phyloP scores from a whole-genome alignment of 345 rosid genomes.

The Firmiana major region DNA sequence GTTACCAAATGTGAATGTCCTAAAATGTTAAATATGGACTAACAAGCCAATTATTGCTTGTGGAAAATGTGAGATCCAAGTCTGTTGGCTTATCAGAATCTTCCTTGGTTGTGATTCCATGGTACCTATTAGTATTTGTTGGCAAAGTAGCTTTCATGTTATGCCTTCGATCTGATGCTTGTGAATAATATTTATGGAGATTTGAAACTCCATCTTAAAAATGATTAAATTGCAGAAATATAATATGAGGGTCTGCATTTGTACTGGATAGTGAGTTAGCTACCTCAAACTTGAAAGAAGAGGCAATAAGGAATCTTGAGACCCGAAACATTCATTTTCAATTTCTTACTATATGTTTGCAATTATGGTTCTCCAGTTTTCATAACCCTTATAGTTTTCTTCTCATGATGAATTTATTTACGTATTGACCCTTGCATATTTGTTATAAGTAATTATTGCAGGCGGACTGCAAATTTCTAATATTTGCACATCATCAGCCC shows the following conservation, averaged over 20 bases:
- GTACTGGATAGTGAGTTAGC: neutral
- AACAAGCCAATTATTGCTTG: neutral
- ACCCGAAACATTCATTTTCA: neutral
- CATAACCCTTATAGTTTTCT: neutral
- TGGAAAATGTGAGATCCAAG: neutral
- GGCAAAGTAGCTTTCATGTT: neutral
- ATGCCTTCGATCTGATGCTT: neutral
- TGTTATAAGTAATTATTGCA: conserved; percentile 30
- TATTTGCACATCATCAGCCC: conserved; percentile 86
- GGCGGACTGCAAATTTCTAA: conserved; percentile 96
- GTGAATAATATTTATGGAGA: neutral
- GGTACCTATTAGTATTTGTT: neutral
- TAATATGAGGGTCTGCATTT: neutral
- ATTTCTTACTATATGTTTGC: neutral
- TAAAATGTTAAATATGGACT: neutral
- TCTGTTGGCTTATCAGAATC: neutral
- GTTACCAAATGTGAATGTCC: neutral
- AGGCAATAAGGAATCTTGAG: neutral
- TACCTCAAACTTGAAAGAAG: neutral
- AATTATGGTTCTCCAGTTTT: neutral
- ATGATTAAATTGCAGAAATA: neutral
- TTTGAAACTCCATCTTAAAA: neutral
- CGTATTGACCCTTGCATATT: neutral
- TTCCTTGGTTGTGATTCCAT: neutral
- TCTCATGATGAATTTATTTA: neutral